Evolutionary conservation across 2,329 filamentous ascomycete species (phyloP).

Genomic region (Alternaria solani): DNA sequence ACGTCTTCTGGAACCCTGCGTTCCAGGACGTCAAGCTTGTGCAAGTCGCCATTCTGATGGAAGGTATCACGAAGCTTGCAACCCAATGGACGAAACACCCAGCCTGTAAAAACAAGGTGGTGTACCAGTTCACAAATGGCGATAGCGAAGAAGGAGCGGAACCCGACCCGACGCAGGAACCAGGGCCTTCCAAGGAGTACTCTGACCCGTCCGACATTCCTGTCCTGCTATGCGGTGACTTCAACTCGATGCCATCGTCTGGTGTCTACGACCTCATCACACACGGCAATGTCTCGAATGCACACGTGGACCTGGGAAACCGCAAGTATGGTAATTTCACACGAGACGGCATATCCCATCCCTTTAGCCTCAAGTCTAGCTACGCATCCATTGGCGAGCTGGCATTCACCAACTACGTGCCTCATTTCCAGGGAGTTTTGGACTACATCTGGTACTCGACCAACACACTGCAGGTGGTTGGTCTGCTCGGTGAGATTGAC

Average conservation of each 20-base stretch:
- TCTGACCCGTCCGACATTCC: conserved; percentile 86
- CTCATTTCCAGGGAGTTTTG: conserved; percentile 88
- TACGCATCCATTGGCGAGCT: conserved; percentile 87
- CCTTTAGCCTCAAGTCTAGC: conserved; percentile 90
- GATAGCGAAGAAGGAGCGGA: conserved; percentile 59
- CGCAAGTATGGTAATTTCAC: conserved; percentile 95
- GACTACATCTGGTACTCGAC: conserved; percentile 99
- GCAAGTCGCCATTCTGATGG: conserved; percentile 94
- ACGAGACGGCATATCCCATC: conserved; percentile 88
- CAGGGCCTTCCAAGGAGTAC: conserved; percentile 86
- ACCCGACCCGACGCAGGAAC: conserved; percentile 66
- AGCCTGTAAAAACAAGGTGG: conserved; percentile 79
- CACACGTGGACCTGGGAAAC: conserved; percentile 80
- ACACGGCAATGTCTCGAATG: conserved; percentile 77
- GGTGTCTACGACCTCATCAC: conserved; percentile 91
- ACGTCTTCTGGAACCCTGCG: conserved; percentile 92
- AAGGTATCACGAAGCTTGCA: conserved; percentile 84
- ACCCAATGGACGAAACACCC: conserved; percentile 85
- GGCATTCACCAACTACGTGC: conserved; percentile 95
- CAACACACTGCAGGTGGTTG: conserved; percentile 83
- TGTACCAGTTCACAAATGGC: conserved; percentile 58
- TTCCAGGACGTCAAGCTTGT: conserved; percentile 95
- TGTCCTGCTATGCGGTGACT: conserved; percentile 90
- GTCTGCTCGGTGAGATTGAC: conserved; percentile 86
- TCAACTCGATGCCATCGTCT: conserved; percentile 88